These are phyloP conservation scores for Trichosanthes cucumerina DNA, from an alignment of 306 rosid species.

Conservation along the genomic window DNA sequence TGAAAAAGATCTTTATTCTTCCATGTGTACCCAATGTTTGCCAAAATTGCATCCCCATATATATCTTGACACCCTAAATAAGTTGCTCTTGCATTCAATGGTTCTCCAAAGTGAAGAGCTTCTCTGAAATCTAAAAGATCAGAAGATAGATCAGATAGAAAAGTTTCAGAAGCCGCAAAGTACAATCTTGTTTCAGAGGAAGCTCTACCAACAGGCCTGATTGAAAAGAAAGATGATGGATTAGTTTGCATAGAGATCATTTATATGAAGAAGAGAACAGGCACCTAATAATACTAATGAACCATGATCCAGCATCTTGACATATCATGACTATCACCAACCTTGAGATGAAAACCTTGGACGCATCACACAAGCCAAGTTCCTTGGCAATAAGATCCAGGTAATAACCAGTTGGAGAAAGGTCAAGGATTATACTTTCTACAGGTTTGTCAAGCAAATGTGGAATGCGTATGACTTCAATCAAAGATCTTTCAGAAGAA, in stretches of 20 bases:
- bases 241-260: neutral
- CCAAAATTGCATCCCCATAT: constrained; percentile 77
- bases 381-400: constrained; percentile 68
- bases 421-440: constrained; percentile 40
- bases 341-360: constrained; percentile 68
- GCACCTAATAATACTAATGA: constrained; percentile 7
- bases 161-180: constrained; percentile 47
- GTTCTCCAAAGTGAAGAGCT: constrained; percentile 27
- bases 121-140: constrained; percentile 32
- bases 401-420: constrained; percentile 56
- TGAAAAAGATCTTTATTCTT: constrained; percentile 59
- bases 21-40: constrained; percentile 72
- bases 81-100: constrained; percentile 65
- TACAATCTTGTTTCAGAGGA: constrained; percentile 79
- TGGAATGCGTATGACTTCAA: constrained; percentile 53
- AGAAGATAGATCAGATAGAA: constrained; percentile 30
- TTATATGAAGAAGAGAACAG: constrained; percentile 3
- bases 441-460: constrained; percentile 46
- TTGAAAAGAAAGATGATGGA: constrained; percentile 14
- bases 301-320: neutral
- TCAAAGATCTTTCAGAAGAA: constrained; percentile 26
- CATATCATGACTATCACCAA: constrained; percentile 18
- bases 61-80: constrained; percentile 72
- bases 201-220: constrained; percentile 79
- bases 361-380: constrained; percentile 60